Evolutionary conservation across 257 asterid species (phyloP).

Genomic region (Nicotiana sylvestris): DNA sequence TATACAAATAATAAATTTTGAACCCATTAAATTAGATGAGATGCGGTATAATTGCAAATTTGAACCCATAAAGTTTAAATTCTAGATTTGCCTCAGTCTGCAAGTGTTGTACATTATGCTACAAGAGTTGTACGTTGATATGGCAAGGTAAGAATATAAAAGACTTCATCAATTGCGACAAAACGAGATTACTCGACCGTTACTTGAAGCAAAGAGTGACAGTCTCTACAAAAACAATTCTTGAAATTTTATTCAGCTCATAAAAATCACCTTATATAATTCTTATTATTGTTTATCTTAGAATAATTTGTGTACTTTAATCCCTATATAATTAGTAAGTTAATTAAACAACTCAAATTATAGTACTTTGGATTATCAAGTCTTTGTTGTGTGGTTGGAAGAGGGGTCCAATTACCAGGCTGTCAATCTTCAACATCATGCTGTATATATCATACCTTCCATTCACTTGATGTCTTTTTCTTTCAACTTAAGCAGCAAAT

Average conservation of each 20-base stretch:
- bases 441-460: slow-evolving; percentile 34
- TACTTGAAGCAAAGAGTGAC: background rate
- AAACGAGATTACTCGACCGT: background rate
- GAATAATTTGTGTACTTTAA: background rate
- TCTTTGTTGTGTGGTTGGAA: slow-evolving; percentile 24
- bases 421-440: slow-evolving; percentile 31
- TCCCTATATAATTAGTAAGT: background rate
- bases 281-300: background rate
- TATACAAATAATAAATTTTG: too few relatives aligned
- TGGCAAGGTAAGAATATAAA: background rate
- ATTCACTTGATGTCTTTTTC: slow-evolving; percentile 57
- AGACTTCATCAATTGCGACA: background rate
- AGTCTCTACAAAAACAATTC: too few relatives aligned
- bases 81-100: rapidly evolving
- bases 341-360: background rate
- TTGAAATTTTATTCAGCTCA: too few relatives aligned
- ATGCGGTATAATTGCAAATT: too few relatives aligned
- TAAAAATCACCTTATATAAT: background rate
- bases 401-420: slow-evolving; percentile 49
- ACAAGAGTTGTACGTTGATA: background rate
- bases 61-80: too few relatives aligned
- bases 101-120: background rate
- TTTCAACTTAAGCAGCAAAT: slow-evolving; percentile 46
- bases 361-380: background rate
- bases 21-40: too few relatives aligned